phyloP scores from a whole-genome alignment of 2,329 filamentous ascomycete genomes.

The Talaromyces sp. region DNA sequence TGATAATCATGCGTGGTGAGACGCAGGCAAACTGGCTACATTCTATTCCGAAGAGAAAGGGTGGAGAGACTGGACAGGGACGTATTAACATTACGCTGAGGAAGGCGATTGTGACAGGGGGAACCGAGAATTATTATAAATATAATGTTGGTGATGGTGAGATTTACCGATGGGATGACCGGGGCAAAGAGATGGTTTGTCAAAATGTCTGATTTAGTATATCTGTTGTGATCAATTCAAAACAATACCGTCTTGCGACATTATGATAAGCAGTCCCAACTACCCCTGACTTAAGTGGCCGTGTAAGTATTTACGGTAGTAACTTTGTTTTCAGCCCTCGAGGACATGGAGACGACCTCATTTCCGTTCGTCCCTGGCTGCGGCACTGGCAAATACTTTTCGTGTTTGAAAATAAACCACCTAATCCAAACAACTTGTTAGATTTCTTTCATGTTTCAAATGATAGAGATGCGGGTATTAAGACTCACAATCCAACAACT shows the following conservation, averaged over 20 bases:
- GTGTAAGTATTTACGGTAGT: neutral
- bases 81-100: slow-evolving; percentile 75
- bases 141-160: slow-evolving; percentile 71
- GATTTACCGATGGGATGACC: slow-evolving; percentile 61
- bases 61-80: slow-evolving; percentile 57
- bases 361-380: neutral
- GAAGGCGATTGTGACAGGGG: slow-evolving; percentile 61
- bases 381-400: neutral
- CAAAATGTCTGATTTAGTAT: neutral
- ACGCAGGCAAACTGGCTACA: slow-evolving; percentile 77
- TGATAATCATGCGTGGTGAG: slow-evolving; percentile 69
- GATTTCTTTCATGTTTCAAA: neutral
- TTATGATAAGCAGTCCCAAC: neutral
- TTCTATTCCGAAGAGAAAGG: slow-evolving; percentile 68
- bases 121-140: slow-evolving; percentile 77
- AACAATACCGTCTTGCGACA: neutral
- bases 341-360: neutral
- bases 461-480: neutral
- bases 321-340: neutral
- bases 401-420: neutral
- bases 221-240: neutral
- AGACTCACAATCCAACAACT: neutral
- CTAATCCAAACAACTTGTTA: neutral
- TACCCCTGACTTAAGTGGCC: neutral
- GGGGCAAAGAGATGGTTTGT: neutral